phyloP scores from a whole-genome alignment of 75 land plant species.

The Sequoia sempervirens region DNA sequence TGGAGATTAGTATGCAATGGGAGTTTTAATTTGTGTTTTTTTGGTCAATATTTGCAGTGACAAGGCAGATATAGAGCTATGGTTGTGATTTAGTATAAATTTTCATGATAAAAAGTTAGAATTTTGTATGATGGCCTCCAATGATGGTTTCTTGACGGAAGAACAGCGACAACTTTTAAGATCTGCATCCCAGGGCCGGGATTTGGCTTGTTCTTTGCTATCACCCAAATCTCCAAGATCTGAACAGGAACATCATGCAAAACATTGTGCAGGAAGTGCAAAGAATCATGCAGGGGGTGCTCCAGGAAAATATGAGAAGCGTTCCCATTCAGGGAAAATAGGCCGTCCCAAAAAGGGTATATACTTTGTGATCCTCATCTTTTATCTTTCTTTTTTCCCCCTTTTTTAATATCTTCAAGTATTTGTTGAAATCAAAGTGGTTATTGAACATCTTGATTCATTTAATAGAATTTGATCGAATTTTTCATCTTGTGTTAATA shows the following conservation, averaged over 20 bases:
- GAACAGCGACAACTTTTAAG: constrained; percentile 46
- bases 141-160: constrained; percentile 41
- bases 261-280: constrained; percentile 13
- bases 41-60: not conserved
- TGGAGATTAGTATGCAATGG: not conserved
- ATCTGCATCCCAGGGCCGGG: constrained; percentile 28
- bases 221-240: constrained; percentile 21
- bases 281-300: constrained; percentile 26
- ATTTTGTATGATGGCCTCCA: constrained; percentile 20
- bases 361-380: not conserved
- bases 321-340: constrained; percentile 46
- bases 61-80: not conserved
- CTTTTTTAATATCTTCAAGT: not conserved
- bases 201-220: constrained; percentile 17
- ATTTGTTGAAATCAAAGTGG: not conserved
- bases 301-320: constrained; percentile 34
- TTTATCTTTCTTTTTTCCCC: not conserved
- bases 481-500: not conserved
- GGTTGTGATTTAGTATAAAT: not conserved
- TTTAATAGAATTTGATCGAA: not conserved
- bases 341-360: constrained; percentile 68
- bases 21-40: not conserved
- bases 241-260: constrained; percentile 20
- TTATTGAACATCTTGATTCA: not conserved
- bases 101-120: not conserved